Conservation (phyloP, 73 alveolate species). For the Effrenium voratum region DNA sequence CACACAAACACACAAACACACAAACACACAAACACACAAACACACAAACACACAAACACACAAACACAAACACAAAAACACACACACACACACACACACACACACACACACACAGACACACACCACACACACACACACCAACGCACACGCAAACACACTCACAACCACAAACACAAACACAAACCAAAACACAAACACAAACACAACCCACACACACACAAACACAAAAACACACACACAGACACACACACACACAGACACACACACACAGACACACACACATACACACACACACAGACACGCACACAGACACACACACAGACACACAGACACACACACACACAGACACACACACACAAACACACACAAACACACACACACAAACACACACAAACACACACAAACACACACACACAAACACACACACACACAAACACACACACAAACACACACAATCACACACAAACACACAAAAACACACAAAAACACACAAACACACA, state of each 20-base stretch:
- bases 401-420: neutral
- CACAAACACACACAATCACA: neutral
- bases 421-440: neutral
- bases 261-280: neutral
- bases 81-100: neutral
- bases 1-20: neutral
- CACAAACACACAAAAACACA: too few relatives aligned
- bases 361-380: neutral
- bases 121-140: neutral
- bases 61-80: neutral
- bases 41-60: neutral
- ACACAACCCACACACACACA: neutral
- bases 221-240: neutral
- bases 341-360: neutral
- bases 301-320: neutral
- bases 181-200: neutral
- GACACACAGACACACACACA: neutral
- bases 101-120: neutral
- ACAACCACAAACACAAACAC: neutral
- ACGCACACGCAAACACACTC: neutral
- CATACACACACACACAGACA: neutral
- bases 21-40: neutral
- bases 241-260: neutral
- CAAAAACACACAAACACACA: too few relatives aligned
- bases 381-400: neutral